phyloP scores from a whole-genome alignment of 2,329 filamentous ascomycete species.

The Talaromyces atroroseus region DNA sequence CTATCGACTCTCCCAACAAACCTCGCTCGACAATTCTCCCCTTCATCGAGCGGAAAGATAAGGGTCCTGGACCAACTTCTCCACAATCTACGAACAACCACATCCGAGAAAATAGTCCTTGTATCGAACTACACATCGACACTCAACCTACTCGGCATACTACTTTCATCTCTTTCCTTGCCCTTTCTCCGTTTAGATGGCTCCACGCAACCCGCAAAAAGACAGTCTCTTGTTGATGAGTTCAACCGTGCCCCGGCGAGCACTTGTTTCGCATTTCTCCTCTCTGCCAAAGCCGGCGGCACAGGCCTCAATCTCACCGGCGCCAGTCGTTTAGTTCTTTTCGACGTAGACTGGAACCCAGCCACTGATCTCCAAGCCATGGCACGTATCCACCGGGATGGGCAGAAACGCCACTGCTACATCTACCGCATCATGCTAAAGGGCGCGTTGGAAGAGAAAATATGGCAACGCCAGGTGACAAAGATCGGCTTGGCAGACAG shows the following conservation, averaged over 20 bases:
- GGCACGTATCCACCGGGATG: constrained; percentile 68
- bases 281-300: constrained; percentile 68
- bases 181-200: constrained; percentile 65
- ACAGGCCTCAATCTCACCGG: constrained; percentile 66
- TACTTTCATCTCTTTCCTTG: constrained; percentile 57
- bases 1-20: constrained; percentile 52
- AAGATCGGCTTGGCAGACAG: constrained; percentile 66
- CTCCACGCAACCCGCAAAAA: constrained; percentile 57
- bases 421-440: constrained; percentile 66
- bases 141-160: constrained; percentile 58
- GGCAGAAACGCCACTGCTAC: constrained; percentile 61
- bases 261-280: constrained; percentile 62
- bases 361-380: constrained; percentile 69
- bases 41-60: constrained; percentile 60
- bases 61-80: constrained; percentile 62
- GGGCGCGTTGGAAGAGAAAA: constrained; percentile 67
- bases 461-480: constrained; percentile 66
- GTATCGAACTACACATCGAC: constrained; percentile 74
- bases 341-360: constrained; percentile 73
- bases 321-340: constrained; percentile 63
- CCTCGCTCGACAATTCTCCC: constrained; percentile 49
- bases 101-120: constrained; percentile 65
- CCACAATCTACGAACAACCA: constrained; percentile 54
- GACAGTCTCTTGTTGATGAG: constrained; percentile 62
- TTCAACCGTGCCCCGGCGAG: constrained; percentile 58